Evolutionary conservation across 192 early-diverging fungal genomes (phyloP).

Genomic region (Coemansia sp.): DNA sequence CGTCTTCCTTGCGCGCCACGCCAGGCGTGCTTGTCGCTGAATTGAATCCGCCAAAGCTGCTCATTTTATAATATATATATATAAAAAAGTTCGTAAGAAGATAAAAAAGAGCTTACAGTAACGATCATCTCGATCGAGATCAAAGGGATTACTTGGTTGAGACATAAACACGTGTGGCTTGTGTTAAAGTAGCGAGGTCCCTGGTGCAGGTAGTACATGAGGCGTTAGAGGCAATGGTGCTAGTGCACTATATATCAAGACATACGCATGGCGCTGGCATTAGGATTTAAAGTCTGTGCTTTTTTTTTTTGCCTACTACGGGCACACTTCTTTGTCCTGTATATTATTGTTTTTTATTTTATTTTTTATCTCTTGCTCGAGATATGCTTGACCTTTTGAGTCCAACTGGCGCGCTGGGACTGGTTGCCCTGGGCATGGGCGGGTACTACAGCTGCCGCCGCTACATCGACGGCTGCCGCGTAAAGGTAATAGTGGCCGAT

Average conservation of each 20-base stretch:
- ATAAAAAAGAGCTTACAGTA: background rate
- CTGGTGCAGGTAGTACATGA: background rate
- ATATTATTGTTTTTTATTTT: background rate
- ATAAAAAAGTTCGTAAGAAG: background rate
- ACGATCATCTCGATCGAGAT: too few species aligned
- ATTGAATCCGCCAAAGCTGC: constrained; percentile 10
- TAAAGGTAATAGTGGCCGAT: constrained; percentile 31
- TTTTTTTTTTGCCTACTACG: background rate
- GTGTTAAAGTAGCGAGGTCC: background rate
- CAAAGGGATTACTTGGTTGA: background rate
- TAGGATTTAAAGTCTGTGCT: background rate
- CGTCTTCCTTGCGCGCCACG: constrained; percentile 64
- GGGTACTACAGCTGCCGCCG: constrained; percentile 20
- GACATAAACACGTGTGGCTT: background rate
- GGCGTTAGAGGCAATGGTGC: background rate
- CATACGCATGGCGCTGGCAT: background rate
- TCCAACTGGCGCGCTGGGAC: constrained; percentile 27
- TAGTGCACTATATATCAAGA: background rate
- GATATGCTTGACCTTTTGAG: constrained; percentile 27
- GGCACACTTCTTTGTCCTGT: too few species aligned
- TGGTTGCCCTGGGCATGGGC: constrained; percentile 23
- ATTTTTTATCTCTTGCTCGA: background rate
- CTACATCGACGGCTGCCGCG: constrained; percentile 40
- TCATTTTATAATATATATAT: constrained; percentile 6
- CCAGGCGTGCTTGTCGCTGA: background rate